These are phyloP conservation scores for Suzukiozyma palmioleophila DNA, from an alignment of 1,139 yeast genomes.

Conservation along the genomic window DNA sequence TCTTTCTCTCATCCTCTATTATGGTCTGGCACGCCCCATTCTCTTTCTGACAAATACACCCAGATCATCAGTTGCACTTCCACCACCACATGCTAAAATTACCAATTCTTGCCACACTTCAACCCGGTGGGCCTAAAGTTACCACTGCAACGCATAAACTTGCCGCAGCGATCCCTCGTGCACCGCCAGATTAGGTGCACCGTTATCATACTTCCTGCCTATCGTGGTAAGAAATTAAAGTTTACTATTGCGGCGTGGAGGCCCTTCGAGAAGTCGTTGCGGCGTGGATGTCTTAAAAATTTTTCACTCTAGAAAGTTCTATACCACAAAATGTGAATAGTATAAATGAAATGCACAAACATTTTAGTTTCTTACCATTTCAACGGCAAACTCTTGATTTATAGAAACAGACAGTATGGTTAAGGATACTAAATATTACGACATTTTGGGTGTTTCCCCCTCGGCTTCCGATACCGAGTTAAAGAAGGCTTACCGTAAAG, in stretches of 20 bases:
- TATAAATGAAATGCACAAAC: background rate
- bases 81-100: too few species aligned
- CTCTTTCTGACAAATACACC: too few species aligned
- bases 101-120: too few species aligned
- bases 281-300: conserved; percentile 2
- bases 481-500: conserved; percentile 91
- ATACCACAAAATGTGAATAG: background rate
- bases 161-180: too few species aligned
- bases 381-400: background rate
- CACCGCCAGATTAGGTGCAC: too few species aligned
- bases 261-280: background rate
- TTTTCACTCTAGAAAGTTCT: conserved; percentile 4
- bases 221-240: background rate
- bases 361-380: background rate
- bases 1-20: too few species aligned
- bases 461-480: conserved; percentile 78
- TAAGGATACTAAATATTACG: conserved; percentile 86
- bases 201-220: too few species aligned
- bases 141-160: background rate
- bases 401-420: conserved; percentile 51
- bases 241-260: background rate
- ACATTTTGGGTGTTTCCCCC: conserved; percentile 74
- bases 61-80: too few species aligned
- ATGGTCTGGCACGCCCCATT: too few species aligned
- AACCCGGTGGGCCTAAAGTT: too few species aligned